Evolutionary conservation across 176 grass and related monocot species (phyloP).

Genomic region (Musa troglodytarum): DNA sequence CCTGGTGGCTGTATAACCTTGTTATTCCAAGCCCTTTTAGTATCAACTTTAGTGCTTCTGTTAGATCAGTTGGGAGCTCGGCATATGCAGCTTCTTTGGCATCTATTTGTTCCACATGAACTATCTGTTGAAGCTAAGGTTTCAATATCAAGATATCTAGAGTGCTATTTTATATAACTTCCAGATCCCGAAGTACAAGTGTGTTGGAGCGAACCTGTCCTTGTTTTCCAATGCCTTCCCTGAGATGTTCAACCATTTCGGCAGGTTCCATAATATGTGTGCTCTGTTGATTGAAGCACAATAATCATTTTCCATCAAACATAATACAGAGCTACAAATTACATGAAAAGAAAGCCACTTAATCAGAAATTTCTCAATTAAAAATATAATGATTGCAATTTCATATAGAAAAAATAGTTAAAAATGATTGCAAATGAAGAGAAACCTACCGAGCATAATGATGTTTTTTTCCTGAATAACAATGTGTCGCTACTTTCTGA

Average conservation of each 20-base stretch:
- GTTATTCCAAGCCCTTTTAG: conserved; percentile 61
- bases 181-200: conserved; percentile 8
- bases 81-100: conserved; percentile 44
- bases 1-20: conserved; percentile 86
- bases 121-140: conserved; percentile 47
- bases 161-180: conserved; percentile 5
- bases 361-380: conserved; percentile 4
- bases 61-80: conserved; percentile 54
- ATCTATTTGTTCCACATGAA: conserved; percentile 65
- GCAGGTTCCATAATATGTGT: conserved; percentile 40
- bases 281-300: conserved; percentile 32
- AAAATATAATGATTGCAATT: neutral
- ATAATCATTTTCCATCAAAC: neutral
- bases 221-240: conserved; percentile 53
- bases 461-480: conserved; percentile 24
- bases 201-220: conserved; percentile 54
- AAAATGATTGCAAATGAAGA: neutral
- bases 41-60: conserved; percentile 42
- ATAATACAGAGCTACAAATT: neutral
- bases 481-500: conserved; percentile 21
- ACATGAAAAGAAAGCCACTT: neutral
- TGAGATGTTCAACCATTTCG: conserved; percentile 92
- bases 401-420: conserved; percentile 9
- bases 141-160: neutral
- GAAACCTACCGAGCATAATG: conserved; percentile 49